Conservation (phyloP, 228 moss, liverwort and hornwort genomes). For the Sphagnum magellanicum region DNA sequence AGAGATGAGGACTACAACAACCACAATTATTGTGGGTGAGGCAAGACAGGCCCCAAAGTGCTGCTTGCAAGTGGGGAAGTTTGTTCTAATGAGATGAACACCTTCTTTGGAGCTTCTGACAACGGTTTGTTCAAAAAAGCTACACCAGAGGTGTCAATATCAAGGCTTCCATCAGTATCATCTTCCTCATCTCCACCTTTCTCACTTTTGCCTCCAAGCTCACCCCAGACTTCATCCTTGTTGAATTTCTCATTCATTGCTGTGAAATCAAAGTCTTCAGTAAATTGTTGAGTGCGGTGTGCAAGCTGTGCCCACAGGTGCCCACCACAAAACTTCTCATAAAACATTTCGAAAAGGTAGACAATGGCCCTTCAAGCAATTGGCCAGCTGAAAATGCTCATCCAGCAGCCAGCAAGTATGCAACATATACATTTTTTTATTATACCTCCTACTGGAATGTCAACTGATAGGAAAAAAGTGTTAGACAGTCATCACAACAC, state of each 20-base stretch:
- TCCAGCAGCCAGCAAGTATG: neutral
- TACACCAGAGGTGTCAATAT: slow-evolving; percentile 42
- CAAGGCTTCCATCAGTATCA: slow-evolving; percentile 47
- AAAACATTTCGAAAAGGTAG: neutral
- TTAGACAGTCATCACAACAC: neutral
- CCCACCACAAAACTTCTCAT: neutral
- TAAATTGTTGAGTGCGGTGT: slow-evolving; percentile 76
- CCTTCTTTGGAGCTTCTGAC: slow-evolving; percentile 68
- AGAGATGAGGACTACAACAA: too few species aligned
- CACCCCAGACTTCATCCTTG: slow-evolving; percentile 94
- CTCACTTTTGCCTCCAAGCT: slow-evolving; percentile 77
- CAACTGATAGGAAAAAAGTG: neutral
- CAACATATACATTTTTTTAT: too few species aligned
- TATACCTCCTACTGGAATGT: too few species aligned
- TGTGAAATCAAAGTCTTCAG: slow-evolving; percentile 89
- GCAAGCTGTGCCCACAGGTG: slow-evolving; percentile 38
- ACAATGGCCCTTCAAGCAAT: neutral
- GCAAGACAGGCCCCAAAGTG: too few species aligned
- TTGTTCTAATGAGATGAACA: slow-evolving; percentile 3
- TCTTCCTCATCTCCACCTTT: slow-evolving; percentile 47
- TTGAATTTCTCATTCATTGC: slow-evolving; percentile 99
- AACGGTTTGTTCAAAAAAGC: slow-evolving; percentile 19
- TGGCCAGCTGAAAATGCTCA: neutral
- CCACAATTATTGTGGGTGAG: too few species aligned
- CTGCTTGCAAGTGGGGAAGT: too few species aligned